Evolutionary conservation across 176 grass and related monocot genomes (phyloP).

Genomic region (Eleusine indica): DNA sequence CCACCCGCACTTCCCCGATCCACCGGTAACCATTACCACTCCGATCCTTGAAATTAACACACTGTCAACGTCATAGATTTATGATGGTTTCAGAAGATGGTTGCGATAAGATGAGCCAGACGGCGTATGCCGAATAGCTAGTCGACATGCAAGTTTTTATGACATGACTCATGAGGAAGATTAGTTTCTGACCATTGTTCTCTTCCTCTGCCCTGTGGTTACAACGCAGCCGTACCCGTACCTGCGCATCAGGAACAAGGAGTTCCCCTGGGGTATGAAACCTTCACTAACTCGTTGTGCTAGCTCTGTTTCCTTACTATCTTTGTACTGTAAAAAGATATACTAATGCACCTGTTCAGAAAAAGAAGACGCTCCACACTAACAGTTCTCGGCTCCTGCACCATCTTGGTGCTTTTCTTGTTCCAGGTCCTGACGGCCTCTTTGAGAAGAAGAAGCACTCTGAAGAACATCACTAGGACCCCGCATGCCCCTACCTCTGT

Average conservation of each 20-base stretch:
- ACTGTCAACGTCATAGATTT: no score
- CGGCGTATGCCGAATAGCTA: no score
- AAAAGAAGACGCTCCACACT: not conserved
- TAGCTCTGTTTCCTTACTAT: no score
- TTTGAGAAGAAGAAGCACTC: conserved; percentile 48
- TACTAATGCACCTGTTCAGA: no score
- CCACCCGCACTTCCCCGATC: conserved; percentile 49
- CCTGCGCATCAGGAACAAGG: conserved; percentile 60
- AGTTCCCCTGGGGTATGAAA: conserved; percentile 54
- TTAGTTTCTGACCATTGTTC: not conserved
- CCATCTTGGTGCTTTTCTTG: not conserved
- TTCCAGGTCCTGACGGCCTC: conserved; percentile 44
- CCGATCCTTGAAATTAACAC: no score
- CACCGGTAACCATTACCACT: conserved; percentile 37
- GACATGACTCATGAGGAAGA: no score
- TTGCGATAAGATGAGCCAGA: no score
- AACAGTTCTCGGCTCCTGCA: not conserved
- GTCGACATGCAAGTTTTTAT: no score
- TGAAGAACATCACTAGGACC: conserved; percentile 23
- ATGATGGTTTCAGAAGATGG: not conserved
- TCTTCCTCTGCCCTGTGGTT: not conserved
- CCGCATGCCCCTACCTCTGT: not conserved
- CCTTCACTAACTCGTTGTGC: not conserved
- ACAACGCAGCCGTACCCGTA: conserved; percentile 49
- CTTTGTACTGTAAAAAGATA: no score